phyloP scores from a whole-genome alignment of 1,284 basidiomycete species.

The Austroboletus sp. region DNA sequence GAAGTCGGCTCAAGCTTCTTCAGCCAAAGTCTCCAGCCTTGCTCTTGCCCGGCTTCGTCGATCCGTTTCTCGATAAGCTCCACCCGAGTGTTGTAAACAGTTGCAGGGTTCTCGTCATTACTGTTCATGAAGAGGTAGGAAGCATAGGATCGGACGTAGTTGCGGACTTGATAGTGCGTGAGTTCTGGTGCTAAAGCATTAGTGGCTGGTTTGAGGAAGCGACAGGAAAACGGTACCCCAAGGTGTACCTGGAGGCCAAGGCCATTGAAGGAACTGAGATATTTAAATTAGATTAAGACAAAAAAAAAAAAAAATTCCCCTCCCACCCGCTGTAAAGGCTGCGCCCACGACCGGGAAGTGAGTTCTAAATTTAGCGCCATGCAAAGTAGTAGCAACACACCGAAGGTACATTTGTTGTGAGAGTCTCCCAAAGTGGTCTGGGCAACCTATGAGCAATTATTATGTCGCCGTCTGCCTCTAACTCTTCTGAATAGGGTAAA shows the following conservation, averaged over 20 bases:
- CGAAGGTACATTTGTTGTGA: constrained; percentile 8
- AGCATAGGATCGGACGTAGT: constrained; percentile 34
- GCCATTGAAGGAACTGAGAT: constrained; percentile 11
- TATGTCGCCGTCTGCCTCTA: constrained; percentile 3
- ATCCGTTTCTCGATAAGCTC: constrained; percentile 40
- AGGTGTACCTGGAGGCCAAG: constrained; percentile 11
- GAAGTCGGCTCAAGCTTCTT: constrained; percentile 29
- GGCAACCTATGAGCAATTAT: constrained; percentile 12
- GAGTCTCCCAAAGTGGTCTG: constrained; percentile 15
- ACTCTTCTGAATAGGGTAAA: constrained; percentile 11
- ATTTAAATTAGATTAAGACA: background rate
- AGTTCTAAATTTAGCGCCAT: background rate
- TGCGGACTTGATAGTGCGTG: constrained; percentile 20
- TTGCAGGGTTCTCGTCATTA: constrained; percentile 37
- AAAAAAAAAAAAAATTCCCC: no score
- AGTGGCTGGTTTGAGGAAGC: background rate
- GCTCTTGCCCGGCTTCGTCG: constrained; percentile 27
- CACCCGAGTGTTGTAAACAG: constrained; percentile 45
- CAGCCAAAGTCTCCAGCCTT: constrained; percentile 37
- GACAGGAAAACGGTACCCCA: constrained; percentile 11
- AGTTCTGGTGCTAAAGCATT: constrained; percentile 13
- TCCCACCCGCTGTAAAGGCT: constrained; percentile 13
- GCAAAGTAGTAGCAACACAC: constrained; percentile 11
- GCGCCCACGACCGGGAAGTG: background rate
- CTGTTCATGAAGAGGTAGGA: constrained; percentile 38